Base-by-base conservation (phyloP, 2,329 filamentous ascomycete species). In the Penicillium griseofulvum region DNA sequence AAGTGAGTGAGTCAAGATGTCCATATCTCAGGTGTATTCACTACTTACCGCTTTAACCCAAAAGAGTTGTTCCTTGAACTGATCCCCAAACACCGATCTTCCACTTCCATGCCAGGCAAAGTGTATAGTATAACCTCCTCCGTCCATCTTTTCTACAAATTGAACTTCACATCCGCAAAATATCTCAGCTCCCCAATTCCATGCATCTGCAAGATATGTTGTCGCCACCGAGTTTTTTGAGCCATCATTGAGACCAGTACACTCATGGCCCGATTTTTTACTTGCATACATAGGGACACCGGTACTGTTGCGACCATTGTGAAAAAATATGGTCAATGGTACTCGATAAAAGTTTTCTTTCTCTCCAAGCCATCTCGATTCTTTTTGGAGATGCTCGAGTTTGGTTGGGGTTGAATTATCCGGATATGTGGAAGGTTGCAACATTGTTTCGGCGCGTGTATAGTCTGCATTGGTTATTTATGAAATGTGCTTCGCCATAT, bases 141-240 rank as follows among this genome's bases (percentile, higher is more conserved):
- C 64, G 74, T 75, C 39, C 79, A 78, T n/a, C 66, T 84, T 81
- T 52, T 82, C 79, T 48, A 89, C 75, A 63, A 87, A 82, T 42
- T 83, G 77, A 2, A 88, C 86, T 67, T 89, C 85, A 57, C 84
- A 85, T 62, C 85, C 81, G 69, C 86, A 89, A 59, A 89, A 89
- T 70, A 89, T 83, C 64, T 89, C 85, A 12, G 86, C 84, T 9
- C 86, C 87, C 84, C 85, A 87, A 63, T 87, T 87, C 86, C 85
- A 88, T 1, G 87, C 85, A 68, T 89, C 86, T 8, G 83, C 79
- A 8, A 89, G 73, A 63, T 89, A 89, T 0, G 86, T 89, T 36
- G 87, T 83, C 1, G 56, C 45, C 5, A 62, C 50, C 85, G 75
- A 0, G 83, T 87, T 11, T 82, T 86, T 17, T 4, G 80, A 87